Evolutionary conservation across 1,284 basidiomycete species (phyloP), one percentile per base, ranked within the genome.

Genomic region (Malassezia dermatis): DNA sequence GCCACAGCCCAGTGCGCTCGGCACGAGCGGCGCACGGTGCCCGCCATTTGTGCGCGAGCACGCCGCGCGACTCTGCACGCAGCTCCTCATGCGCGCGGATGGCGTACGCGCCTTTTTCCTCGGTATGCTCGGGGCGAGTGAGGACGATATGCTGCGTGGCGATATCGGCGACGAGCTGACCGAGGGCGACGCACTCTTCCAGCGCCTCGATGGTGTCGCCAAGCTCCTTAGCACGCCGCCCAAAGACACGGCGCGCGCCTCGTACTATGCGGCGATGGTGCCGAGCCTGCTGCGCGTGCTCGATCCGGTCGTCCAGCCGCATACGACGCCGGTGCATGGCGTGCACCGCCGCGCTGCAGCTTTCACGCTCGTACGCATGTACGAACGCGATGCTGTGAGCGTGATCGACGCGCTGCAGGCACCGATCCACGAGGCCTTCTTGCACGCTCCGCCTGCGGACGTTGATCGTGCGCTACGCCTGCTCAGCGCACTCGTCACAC

Each of bases 81-180:
- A 62, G 13, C 71, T 73, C 51, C 63, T 74, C 2, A 50, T 72
- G 8, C 48, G 71, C 5, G 59, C 65, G 1, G 67, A 69, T n/a
- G 71, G 69, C 11, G 66, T 71, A 2, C 63, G 64, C 11, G 59
- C 64, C 6, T 56, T 70, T 8, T 53, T 70, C 26, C 58, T 66
- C 46, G 65, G 56, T 46, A 62, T 62, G 3, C 62, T 68, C 26
- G 64, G 64, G 13, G 55, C 57, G 15, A 49, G 51, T 21, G 61
- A 67, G 24, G 15, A 32, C 12, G 62, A 65, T 21, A 35, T 63
- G 48, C 54, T 58, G 2, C 44, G 30, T 2, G 52, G 61, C 19
- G 58, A 54, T 12, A 32, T 59, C 11, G 26, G 45, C 46, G 50
- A 58, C 26, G 48, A 52, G 27, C 27, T 24, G 13, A 51, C 26